Evolutionary conservation across 345 rosid species (phyloP).

Genomic region (Nephelium lappaceum): DNA sequence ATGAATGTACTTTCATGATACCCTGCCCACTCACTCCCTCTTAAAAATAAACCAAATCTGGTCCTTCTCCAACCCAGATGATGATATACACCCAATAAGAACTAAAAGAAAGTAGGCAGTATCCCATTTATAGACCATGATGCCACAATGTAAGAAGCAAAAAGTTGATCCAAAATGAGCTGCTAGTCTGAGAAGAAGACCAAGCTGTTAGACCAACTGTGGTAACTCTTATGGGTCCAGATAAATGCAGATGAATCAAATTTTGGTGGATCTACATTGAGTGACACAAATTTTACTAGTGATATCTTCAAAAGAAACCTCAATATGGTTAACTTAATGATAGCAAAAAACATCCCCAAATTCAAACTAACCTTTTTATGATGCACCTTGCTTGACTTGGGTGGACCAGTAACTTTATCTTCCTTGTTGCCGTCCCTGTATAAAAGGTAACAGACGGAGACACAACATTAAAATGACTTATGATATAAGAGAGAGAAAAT

Average conservation of each 20-base stretch:
- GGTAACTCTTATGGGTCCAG: neutral
- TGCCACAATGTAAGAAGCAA: neutral
- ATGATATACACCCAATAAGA: neutral
- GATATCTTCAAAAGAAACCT: neutral
- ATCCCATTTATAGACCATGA: neutral
- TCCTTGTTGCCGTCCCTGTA: slow-evolving; percentile 33
- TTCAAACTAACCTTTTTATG: slow-evolving; percentile 41
- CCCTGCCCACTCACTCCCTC: neutral
- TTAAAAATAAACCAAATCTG: neutral
- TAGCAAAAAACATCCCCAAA: neutral
- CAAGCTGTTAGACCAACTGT: neutral
- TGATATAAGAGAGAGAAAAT: neutral
- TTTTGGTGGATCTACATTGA: neutral
- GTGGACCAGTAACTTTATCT: slow-evolving; percentile 17
- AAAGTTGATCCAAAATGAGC: neutral
- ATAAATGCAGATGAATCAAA: neutral
- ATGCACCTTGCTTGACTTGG: slow-evolving; percentile 28
- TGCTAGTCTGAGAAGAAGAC: neutral
- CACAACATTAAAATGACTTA: neutral
- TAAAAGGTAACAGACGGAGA: neutral
- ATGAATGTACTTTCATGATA: neutral
- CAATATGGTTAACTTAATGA: neutral
- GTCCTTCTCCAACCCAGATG: neutral
- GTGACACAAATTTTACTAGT: neutral
- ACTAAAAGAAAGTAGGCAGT: neutral